A percentile compares a stretch with the other conserved stretches of the same genome.
Evolutionary conservation across 2,329 filamentous ascomycete genomes (phyloP).

Genomic region (Botryosphaeria dothidea): DNA sequence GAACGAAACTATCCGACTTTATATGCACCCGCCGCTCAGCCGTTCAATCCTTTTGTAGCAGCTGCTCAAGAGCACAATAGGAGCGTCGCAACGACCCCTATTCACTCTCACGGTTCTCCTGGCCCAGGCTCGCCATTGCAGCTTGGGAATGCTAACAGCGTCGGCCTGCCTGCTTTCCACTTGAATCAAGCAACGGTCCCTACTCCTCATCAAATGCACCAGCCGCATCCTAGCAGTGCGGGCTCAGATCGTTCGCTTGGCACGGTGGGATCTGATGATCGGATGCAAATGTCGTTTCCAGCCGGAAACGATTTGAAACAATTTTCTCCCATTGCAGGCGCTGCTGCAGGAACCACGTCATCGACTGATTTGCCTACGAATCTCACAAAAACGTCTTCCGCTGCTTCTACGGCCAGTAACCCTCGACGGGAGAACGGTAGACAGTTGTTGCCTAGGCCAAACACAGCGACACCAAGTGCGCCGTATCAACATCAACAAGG

Average conservation of each 20-base stretch:
- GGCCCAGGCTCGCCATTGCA: background rate
- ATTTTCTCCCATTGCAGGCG: background rate
- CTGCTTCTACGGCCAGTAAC: background rate
- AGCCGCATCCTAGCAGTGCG: background rate
- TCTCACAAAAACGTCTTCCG: no score
- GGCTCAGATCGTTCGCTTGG: background rate
- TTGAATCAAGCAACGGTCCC: background rate
- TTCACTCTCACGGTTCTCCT: background rate
- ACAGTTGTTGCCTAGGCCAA: background rate
- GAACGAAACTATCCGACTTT: background rate
- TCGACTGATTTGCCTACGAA: background rate
- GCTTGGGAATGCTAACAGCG: no score
- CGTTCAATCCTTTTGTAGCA: constrained; percentile 1
- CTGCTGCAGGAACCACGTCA: background rate
- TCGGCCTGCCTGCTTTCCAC: background rate
- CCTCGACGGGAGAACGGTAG: background rate
- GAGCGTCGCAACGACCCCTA: background rate
- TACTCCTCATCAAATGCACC: background rate
- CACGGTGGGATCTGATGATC: background rate
- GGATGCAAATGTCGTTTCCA: background rate
- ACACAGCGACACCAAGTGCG: no score
- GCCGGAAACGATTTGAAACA: background rate
- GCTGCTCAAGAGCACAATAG: constrained; percentile 8
- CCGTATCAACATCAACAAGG: background rate
- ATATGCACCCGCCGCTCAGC: background rate